Percentiles rank a stretch among this genome's conserved stretches.
Evolutionary conservation across 2,329 filamentous ascomycete genomes (phyloP).

Genomic region (Cladosporium sphaerospermum): DNA sequence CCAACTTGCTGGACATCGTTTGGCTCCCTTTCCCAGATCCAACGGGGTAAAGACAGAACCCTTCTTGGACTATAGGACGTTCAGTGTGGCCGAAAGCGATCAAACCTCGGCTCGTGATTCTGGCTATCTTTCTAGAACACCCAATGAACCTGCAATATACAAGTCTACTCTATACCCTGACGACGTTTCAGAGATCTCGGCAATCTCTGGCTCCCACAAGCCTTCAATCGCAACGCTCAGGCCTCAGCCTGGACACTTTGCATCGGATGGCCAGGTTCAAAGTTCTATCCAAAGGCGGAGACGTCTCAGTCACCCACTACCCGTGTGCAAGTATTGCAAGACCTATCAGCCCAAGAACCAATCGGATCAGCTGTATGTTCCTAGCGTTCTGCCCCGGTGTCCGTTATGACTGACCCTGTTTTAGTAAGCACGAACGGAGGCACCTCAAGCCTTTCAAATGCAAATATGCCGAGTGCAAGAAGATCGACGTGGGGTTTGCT

Average conservation of each 20-base stretch:
- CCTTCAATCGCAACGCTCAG: not conserved
- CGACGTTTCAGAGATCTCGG: not conserved
- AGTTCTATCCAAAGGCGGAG: not conserved
- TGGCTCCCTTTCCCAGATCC: not conserved
- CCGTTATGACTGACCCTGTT: constrained; percentile 1
- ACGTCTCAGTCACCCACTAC: not conserved
- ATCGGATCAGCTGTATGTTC: constrained; percentile 13
- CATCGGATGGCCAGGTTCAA: not conserved
- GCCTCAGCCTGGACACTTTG: not conserved
- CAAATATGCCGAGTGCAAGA: constrained; percentile 48
- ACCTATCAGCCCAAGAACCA: constrained; percentile 10
- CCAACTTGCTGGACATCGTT: not conserved
- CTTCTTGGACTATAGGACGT: not conserved
- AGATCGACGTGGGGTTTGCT: constrained; percentile 60
- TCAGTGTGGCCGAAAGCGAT: not conserved
- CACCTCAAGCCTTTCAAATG: constrained; percentile 66
- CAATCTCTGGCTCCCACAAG: not conserved
- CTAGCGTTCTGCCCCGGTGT: no score
- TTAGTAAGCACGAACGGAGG: constrained; percentile 67
- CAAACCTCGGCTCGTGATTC: not conserved
- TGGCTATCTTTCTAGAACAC: not conserved
- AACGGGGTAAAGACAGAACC: constrained; percentile 1
- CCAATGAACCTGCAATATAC: not conserved
- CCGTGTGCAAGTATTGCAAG: not conserved
- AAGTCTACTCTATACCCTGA: not conserved